phyloP scores from a whole-genome alignment of 148 eudicot species.

The Heliosperma pusillum region DNA sequence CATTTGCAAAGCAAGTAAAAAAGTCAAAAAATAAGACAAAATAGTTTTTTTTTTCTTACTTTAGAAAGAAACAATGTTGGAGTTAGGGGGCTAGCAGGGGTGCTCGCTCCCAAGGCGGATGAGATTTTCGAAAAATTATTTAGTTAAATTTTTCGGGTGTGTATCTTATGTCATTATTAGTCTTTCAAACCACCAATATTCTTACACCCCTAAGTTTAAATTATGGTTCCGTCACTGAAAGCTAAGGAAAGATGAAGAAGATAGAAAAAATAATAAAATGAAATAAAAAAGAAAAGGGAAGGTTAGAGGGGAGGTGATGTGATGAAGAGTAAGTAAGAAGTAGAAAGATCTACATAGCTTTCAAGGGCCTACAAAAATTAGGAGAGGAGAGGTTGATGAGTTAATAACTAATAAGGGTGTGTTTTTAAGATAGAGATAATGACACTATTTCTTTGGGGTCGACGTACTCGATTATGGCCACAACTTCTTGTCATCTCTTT shows the following conservation, averaged over 20 bases:
- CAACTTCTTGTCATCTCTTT: conserved; percentile 13
- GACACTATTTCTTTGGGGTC: conserved; percentile 34
- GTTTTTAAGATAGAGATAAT: conserved; percentile 40
- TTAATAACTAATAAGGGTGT: conserved; percentile 12
- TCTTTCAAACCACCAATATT: too few relatives aligned
- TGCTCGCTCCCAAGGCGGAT: too few relatives aligned
- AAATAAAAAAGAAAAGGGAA: neutral
- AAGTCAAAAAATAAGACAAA: neutral
- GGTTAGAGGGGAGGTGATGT: conserved; percentile 1
- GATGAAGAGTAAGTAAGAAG: conserved; percentile 17
- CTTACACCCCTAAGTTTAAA: too few relatives aligned
- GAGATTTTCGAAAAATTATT: too few relatives aligned
- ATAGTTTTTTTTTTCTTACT: neutral
- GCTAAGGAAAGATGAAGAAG: too few relatives aligned
- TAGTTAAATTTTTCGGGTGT: too few relatives aligned
- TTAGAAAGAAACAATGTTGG: too few relatives aligned
- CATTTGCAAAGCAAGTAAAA: neutral
- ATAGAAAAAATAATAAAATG: too few relatives aligned
- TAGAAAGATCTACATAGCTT: conserved; percentile 61
- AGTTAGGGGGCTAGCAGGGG: too few relatives aligned
- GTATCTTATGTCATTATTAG: too few relatives aligned
- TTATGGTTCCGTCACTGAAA: too few relatives aligned
- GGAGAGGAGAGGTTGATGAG: conserved; percentile 22
- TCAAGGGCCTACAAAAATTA: conserved; percentile 43
- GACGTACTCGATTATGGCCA: conserved; percentile 35